Conservation (phyloP, 1,284 basidiomycete genomes). For the Psilocybe mexicana region DNA sequence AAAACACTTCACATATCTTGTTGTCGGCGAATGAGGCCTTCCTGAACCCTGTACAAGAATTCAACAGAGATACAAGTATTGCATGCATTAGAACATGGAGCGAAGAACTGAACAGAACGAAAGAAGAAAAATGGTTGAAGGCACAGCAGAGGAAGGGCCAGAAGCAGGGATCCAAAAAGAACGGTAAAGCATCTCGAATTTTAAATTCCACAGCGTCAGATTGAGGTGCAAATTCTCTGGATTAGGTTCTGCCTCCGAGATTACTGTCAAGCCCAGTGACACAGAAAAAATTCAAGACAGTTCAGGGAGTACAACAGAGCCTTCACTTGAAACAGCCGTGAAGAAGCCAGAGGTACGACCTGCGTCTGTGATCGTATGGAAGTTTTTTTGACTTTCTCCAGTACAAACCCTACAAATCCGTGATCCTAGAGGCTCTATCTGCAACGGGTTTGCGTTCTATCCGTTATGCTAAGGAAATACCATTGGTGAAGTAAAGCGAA, state of each 20-base stretch:
- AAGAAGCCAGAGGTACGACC: slow-evolving; percentile 20
- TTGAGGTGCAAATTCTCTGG: not conserved
- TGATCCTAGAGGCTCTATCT: slow-evolving; percentile 92
- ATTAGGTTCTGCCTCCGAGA: not conserved
- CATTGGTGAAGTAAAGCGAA: slow-evolving; percentile 71
- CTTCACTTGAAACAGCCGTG: not conserved
- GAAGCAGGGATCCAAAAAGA: slow-evolving; percentile 30
- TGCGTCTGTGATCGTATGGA: not conserved
- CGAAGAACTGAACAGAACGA: slow-evolving; percentile 65
- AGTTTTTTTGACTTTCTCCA: slow-evolving; percentile 19
- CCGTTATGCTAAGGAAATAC: slow-evolving; percentile 97
- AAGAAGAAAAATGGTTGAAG: slow-evolving; percentile 61
- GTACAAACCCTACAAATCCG: slow-evolving; percentile 69
- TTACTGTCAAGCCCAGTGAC: not conserved
- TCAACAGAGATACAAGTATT: slow-evolving; percentile 93
- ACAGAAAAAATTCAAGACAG: not conserved
- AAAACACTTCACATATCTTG: slow-evolving; percentile 84
- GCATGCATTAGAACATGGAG: slow-evolving; percentile 89
- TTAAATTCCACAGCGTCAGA: not conserved
- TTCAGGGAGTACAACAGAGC: not conserved
- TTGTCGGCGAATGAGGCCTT: slow-evolving; percentile 85
- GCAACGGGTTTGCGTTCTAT: slow-evolving; percentile 96
- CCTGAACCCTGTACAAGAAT: slow-evolving; percentile 97
- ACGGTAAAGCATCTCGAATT: slow-evolving; percentile 2
- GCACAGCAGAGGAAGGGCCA: slow-evolving; percentile 27